Evolutionary conservation across 1,139 yeast genomes (phyloP).

Genomic region (Blastobotrys illinoisensis): DNA sequence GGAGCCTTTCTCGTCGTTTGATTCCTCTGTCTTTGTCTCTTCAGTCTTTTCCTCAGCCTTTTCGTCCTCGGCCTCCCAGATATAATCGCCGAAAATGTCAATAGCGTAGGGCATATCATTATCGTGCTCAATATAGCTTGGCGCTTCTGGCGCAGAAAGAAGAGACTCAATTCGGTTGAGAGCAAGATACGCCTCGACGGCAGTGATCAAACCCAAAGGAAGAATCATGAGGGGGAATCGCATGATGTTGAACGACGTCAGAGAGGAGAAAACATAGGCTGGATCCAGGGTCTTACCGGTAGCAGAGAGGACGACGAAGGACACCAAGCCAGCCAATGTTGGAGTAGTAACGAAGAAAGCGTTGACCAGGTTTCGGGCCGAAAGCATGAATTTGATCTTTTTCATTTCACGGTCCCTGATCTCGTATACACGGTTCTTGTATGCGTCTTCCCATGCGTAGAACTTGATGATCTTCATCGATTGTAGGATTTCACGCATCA

Average conservation of each 20-base stretch:
- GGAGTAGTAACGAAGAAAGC: constrained; percentile 60
- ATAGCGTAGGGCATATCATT: constrained; percentile 35
- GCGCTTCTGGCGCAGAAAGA: constrained; percentile 41
- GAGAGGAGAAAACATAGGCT: constrained; percentile 72
- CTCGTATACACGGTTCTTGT: constrained; percentile 41
- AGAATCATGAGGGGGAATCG: constrained; percentile 66
- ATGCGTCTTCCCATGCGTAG: constrained; percentile 71
- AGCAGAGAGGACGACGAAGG: constrained; percentile 68
- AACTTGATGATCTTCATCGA: constrained; percentile 65
- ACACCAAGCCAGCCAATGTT: constrained; percentile 59
- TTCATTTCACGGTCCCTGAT: constrained; percentile 43
- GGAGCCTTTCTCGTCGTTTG: constrained; percentile 6
- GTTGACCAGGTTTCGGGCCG: constrained; percentile 49
- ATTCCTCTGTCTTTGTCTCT: constrained; percentile 5
- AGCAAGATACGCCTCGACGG: constrained; percentile 66
- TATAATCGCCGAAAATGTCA: constrained; percentile 50
- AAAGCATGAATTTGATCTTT: constrained; percentile 29
- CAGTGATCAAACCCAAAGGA: constrained; percentile 59
- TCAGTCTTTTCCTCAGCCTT: constrained; percentile 21
- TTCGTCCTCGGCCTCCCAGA: constrained; percentile 52
- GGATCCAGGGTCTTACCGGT: constrained; percentile 50
- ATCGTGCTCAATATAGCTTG: constrained; percentile 30
- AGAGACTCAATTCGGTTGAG: constrained; percentile 52
- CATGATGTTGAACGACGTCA: constrained; percentile 66
- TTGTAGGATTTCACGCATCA: constrained; percentile 58